phyloP scores from a whole-genome alignment of 208 protist species.

The Zelonia costaricensis region DNA sequence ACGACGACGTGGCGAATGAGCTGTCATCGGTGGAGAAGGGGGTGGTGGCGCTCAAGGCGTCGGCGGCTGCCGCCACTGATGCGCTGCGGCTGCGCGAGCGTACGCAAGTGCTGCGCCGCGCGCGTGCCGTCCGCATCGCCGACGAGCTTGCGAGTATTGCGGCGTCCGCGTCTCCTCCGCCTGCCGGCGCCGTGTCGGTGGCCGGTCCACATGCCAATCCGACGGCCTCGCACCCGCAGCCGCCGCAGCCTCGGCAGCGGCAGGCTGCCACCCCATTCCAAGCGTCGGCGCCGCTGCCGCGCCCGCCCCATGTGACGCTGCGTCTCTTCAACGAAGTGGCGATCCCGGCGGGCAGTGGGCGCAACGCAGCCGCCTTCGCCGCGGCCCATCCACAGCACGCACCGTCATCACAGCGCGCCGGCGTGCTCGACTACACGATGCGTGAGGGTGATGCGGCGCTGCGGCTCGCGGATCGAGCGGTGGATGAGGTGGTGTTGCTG shows the following conservation, averaged over 20 bases:
- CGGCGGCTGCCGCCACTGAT: slow-evolving; percentile 23
- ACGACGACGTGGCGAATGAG: slow-evolving; percentile 44
- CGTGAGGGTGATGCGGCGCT: not conserved
- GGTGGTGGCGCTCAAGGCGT: slow-evolving; percentile 17
- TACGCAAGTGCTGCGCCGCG: slow-evolving; percentile 45
- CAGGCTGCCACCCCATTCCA: no score
- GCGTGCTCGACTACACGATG: not conserved
- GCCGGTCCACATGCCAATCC: not conserved
- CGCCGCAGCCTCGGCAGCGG: no score
- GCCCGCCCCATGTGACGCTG: slow-evolving; percentile 10
- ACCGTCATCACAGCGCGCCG: not conserved
- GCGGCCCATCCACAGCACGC: not conserved
- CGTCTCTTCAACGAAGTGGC: slow-evolving; percentile 16
- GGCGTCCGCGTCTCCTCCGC: not conserved
- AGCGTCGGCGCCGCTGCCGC: not conserved
- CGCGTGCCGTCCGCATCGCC: slow-evolving; percentile 28
- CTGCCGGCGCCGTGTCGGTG: not conserved
- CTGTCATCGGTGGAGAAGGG: slow-evolving; percentile 27
- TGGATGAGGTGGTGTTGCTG: slow-evolving; percentile 12
- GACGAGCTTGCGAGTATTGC: slow-evolving; percentile 32
- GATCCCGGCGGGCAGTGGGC: slow-evolving; percentile 16
- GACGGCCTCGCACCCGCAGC: not conserved
- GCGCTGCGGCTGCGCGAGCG: slow-evolving; percentile 50
- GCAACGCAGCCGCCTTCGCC: not conserved
- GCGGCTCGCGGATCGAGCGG: not conserved